Base-by-base conservation (phyloP, 1,284 basidiomycete species). In the Ustilago lituana region DNA sequence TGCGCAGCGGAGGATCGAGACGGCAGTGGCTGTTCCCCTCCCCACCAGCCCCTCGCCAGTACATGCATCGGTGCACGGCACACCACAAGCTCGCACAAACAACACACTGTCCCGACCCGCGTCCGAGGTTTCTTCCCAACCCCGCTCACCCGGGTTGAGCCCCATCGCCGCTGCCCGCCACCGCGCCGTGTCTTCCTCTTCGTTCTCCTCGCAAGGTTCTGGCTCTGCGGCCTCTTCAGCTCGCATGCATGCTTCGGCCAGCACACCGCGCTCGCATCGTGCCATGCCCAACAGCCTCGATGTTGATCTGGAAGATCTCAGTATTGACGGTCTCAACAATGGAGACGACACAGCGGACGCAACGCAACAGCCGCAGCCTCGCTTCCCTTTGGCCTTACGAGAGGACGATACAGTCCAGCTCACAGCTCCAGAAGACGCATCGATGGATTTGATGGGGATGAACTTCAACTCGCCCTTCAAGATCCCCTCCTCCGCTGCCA, bases 341-440 rank as follows among this genome's bases (percentile, higher is more conserved):
- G 68, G 35, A 1, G 63, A 71, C 22, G 55, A 43, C 23, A 59
- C 59, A 5, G 55, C 48, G 5, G 68, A 71, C 22, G 51, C 56
- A 1, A 71, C 67, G 11, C 45, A 49, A 29, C 68, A 53, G 31
- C 46, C 54, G 33, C 68, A 53, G 31, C 46, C 54, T 1, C 56
- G 54, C 3, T 37, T 41, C 7, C 4, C 32, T 7, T 8, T 27
- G 8, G 19, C 31, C 5, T 19, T 36, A 14, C 51, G 36, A 6
- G 60, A 58, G 17, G 74, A 77, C 35, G 74, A 77, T 14, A 77
- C 74, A 8, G 17, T 75, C 5, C 73, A 77, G 44, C 55, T 77
- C 2, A 53, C 31, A 7, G 59, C 56, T 7, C 53, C 61, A 0
- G 63, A 59, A 15, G 76, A 76, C 27, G 74, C 59, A 23, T 71